A percentile compares a stretch with the other conserved stretches of the same genome.
Evolutionary conservation across 306 rosid species (phyloP).

Genomic region (Coriaria nepalensis): DNA sequence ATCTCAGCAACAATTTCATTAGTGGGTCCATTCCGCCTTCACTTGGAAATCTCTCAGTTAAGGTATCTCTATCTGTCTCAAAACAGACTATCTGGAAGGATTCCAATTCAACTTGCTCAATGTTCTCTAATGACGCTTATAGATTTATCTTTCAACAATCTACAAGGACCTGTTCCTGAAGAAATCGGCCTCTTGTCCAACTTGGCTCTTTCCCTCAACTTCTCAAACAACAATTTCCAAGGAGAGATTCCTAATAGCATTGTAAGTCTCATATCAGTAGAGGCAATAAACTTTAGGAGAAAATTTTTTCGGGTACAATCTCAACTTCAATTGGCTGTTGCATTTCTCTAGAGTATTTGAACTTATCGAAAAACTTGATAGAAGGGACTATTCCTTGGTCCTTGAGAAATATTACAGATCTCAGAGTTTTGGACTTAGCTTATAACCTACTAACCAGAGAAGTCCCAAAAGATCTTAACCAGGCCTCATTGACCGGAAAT

Average conservation of each 20-base stretch:
- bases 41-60: constrained; percentile 14
- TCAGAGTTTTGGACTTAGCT: constrained; percentile 14
- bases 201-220: constrained; percentile 13
- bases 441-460: constrained; percentile 14
- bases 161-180: constrained; percentile 12
- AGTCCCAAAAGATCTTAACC: constrained; percentile 7
- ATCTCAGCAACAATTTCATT: constrained; percentile 10
- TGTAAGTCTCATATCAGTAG: constrained; percentile 13
- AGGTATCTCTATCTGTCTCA: constrained; percentile 16
- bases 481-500: constrained; percentile 17
- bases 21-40: constrained; percentile 14
- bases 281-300: constrained; percentile 19
- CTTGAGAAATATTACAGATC: constrained; percentile 8
- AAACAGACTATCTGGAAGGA: constrained; percentile 9
- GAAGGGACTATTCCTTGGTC: constrained; percentile 16
- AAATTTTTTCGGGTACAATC: constrained; percentile 12
- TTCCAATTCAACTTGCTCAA: constrained; percentile 9
- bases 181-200: constrained; percentile 8
- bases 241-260: constrained; percentile 15
- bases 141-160: constrained; percentile 16
- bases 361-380: constrained; percentile 15
- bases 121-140: constrained; percentile 16
- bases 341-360: constrained; percentile 17
- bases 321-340: constrained; percentile 15
- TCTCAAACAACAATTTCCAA: constrained; percentile 15